phyloP scores from a whole-genome alignment of 345 rosid species.

The Hibiscus trionum region DNA sequence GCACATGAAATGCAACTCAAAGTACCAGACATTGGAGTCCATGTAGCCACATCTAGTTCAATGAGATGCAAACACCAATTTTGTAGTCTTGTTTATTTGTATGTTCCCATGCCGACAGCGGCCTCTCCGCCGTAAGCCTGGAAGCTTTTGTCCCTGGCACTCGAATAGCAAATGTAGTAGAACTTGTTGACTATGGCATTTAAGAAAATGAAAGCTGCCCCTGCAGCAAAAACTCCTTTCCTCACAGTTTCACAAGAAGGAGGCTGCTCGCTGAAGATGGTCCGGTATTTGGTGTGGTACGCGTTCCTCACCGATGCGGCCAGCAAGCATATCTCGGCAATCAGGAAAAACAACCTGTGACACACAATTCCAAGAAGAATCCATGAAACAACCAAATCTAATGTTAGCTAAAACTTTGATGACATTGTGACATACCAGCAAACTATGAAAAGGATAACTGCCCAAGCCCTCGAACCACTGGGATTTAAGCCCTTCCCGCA shows the following conservation, averaged over 20 bases:
- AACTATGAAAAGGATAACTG: constrained; percentile 64
- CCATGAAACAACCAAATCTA: neutral
- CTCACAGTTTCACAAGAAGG: constrained; percentile 76
- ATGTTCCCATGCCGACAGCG: constrained; percentile 52
- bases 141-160: constrained; percentile 47
- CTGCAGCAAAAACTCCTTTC: constrained; percentile 86
- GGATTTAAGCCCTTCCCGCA: constrained; percentile 79
- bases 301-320: constrained; percentile 89
- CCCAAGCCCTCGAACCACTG: constrained; percentile 83
- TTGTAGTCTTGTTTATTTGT: constrained; percentile 31
- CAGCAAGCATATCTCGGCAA: constrained; percentile 73
- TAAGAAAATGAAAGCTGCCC: constrained; percentile 77
- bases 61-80: neutral
- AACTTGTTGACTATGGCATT: constrained; percentile 65
- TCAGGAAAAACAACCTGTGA: constrained; percentile 68
- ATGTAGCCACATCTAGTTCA: neutral
- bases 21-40: constrained; percentile 5
- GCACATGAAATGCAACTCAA: constrained; percentile 14
- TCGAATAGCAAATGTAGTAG: constrained; percentile 63
- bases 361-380: neutral
- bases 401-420: neutral
- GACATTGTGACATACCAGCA: constrained; percentile 55
- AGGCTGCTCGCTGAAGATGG: constrained; percentile 47
- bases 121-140: constrained; percentile 40
- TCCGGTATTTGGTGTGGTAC: constrained; percentile 79